These are phyloP conservation scores for Xenoacremonium recifei DNA, from an alignment of 2,329 filamentous ascomycete genomes.

Conservation along the genomic window DNA sequence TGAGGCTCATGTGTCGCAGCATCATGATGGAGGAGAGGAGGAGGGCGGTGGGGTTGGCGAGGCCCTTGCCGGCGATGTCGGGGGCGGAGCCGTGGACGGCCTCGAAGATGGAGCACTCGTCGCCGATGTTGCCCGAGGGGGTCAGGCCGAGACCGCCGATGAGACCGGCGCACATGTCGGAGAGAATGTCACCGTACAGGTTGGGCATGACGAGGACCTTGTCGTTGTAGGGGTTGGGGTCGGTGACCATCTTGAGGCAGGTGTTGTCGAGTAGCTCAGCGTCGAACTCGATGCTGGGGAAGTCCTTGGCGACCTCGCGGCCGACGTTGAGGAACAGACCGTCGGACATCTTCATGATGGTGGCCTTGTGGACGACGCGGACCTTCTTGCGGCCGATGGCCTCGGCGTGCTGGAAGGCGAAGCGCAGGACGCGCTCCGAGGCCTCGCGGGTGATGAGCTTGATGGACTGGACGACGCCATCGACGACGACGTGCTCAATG, in stretches of 20 bases:
- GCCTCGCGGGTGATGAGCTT: conserved; percentile 98
- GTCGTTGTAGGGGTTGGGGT: conserved; percentile 96
- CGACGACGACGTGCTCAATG: conserved; percentile 97
- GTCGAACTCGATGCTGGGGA: conserved; percentile 93
- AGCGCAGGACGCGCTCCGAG: conserved; percentile 91
- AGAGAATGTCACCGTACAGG: conserved; percentile 98
- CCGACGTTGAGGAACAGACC: conserved; percentile 94
- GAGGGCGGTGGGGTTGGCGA: conserved; percentile 96
- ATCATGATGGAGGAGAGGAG: conserved; percentile 98
- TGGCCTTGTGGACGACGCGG: conserved; percentile 98
- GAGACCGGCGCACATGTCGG: conserved; percentile 98
- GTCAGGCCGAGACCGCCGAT: conserved; percentile 97
- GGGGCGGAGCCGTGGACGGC: conserved; percentile 97
- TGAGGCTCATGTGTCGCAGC: conserved; percentile 96
- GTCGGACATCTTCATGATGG: conserved; percentile 99
- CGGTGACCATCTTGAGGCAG: conserved; percentile 97
- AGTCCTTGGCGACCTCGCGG: conserved; percentile 87
- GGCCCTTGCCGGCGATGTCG: conserved; percentile 92
- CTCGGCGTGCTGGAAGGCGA: conserved; percentile 97
- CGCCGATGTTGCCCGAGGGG: conserved; percentile 96
- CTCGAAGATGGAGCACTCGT: conserved; percentile 99
- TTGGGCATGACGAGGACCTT: conserved; percentile 98
- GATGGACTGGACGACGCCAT: conserved; percentile 98
- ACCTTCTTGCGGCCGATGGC: conserved; percentile 95
- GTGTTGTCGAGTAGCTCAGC: conserved; percentile 98